These are phyloP conservation scores for Phialemoniopsis sp. DNA, from an alignment of 2,329 filamentous ascomycete species.

Conservation along the genomic window DNA sequence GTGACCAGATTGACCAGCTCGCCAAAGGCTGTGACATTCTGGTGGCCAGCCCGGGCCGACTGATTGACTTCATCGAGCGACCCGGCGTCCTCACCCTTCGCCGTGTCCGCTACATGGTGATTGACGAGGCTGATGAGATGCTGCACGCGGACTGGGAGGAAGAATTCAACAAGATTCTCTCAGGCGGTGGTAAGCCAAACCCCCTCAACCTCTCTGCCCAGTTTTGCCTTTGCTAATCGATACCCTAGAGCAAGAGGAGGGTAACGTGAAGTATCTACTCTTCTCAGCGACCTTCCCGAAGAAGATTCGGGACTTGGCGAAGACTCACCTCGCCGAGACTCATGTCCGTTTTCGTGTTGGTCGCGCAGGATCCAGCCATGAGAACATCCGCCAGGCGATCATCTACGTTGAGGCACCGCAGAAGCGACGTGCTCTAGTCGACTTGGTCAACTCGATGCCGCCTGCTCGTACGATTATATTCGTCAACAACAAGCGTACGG, in stretches of 20 bases:
- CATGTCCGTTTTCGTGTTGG: constrained; percentile 83
- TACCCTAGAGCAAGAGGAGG: constrained; percentile 67
- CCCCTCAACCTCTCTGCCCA: constrained; percentile 13
- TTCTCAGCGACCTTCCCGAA: constrained; percentile 96
- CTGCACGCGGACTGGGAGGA: constrained; percentile 74
- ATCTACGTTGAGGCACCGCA: constrained; percentile 58
- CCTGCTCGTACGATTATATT: constrained; percentile 85
- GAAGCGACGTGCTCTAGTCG: constrained; percentile 69
- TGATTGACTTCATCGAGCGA: constrained; percentile 78
- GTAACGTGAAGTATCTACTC: constrained; percentile 67
- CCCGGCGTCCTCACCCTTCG: constrained; percentile 65
- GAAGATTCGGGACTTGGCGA: constrained; percentile 70
- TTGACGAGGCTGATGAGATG: constrained; percentile 96
- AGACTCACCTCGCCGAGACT: constrained; percentile 67
- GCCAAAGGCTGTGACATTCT: constrained; percentile 84
- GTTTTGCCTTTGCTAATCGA: neutral
- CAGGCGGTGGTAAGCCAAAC: constrained; percentile 68
- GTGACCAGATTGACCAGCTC: constrained; percentile 68
- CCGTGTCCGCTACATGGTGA: constrained; percentile 75
- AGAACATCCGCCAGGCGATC: constrained; percentile 78
- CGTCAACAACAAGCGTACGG: constrained; percentile 74
- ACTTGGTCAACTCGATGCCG: constrained; percentile 65
- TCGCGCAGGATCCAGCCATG: constrained; percentile 76
- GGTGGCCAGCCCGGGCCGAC: constrained; percentile 81
- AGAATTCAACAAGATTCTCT: constrained; percentile 71